A percentile compares a stretch with the other conserved stretches of the same genome.
Conservation (phyloP, 2,329 filamentous ascomycete genomes). For the Fusarium veterinarium region DNA sequence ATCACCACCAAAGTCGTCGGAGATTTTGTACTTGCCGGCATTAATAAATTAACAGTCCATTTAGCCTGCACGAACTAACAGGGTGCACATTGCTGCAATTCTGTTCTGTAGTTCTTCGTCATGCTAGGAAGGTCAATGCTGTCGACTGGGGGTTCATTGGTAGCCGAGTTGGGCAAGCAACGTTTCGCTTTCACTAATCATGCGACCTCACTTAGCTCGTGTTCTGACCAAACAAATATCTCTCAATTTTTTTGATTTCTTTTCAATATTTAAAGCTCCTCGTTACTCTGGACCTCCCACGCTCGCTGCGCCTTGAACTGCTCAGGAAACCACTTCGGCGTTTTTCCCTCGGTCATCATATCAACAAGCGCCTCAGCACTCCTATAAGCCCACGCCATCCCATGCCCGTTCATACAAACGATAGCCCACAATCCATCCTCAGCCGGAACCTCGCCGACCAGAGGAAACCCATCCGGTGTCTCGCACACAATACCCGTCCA, state of each 20-base stretch:
- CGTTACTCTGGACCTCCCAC: slow-evolving; percentile 2
- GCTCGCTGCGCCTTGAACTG: slow-evolving; percentile 24
- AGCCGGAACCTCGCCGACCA: slow-evolving; percentile 21
- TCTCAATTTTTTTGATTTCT: neutral
- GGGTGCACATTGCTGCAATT: no score
- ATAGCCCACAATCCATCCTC: slow-evolving; percentile 29
- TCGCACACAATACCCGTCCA: slow-evolving; percentile 26
- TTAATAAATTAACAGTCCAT: no score
- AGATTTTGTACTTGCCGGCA: no score
- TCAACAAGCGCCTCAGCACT: slow-evolving; percentile 28
- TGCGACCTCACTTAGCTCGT: neutral
- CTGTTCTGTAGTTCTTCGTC: no score
- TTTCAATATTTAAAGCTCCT: neutral
- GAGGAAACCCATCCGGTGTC: slow-evolving; percentile 13
- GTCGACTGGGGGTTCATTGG: no score
- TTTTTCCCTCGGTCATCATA: slow-evolving; percentile 29
- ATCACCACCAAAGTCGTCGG: no score
- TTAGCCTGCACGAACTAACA: no score
- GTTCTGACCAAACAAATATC: neutral
- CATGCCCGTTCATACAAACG: slow-evolving; percentile 25
- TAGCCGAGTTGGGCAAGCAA: no score
- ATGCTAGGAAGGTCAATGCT: no score
- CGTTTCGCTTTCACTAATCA: neutral
- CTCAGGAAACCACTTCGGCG: slow-evolving; percentile 25
- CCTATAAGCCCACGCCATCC: slow-evolving; percentile 29